These are phyloP conservation scores for Geosiphon pyriformis DNA, from an alignment of 192 early-diverging fungal genomes.

Conservation along the genomic window DNA sequence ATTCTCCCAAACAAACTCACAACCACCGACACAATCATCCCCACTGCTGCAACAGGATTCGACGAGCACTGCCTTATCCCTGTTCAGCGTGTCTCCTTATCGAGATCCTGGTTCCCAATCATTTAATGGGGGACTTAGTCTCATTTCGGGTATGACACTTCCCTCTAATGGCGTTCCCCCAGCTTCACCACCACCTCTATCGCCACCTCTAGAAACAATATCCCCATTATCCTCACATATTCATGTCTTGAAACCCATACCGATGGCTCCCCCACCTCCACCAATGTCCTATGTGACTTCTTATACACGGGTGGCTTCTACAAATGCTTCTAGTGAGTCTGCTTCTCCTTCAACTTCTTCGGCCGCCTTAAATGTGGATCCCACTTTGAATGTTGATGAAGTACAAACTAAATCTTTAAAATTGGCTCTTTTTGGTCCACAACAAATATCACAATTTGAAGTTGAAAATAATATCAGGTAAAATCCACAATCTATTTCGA, in stretches of 20 bases:
- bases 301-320: neutral
- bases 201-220: neutral
- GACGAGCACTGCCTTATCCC: neutral
- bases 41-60: slow-evolving; percentile 9
- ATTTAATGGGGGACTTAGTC: neutral
- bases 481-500: neutral
- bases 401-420: slow-evolving; percentile 35
- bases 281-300: neutral
- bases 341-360: neutral
- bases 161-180: neutral
- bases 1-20: neutral
- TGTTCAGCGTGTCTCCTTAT: neutral
- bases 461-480: slow-evolving; percentile 23
- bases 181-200: neutral
- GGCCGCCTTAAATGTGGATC: neutral
- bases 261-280: slow-evolving; percentile 18
- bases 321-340: neutral
- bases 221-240: neutral
- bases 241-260: neutral
- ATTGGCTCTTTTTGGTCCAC: slow-evolving; percentile 36
- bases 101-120: neutral
- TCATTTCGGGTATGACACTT: neutral
- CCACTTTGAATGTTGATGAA: slow-evolving; percentile 21
- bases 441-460: neutral
- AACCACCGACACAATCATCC: neutral